Evolutionary conservation across 768 basidiomycete genomes (phyloP).

Genomic region (Daedalea quercina): DNA sequence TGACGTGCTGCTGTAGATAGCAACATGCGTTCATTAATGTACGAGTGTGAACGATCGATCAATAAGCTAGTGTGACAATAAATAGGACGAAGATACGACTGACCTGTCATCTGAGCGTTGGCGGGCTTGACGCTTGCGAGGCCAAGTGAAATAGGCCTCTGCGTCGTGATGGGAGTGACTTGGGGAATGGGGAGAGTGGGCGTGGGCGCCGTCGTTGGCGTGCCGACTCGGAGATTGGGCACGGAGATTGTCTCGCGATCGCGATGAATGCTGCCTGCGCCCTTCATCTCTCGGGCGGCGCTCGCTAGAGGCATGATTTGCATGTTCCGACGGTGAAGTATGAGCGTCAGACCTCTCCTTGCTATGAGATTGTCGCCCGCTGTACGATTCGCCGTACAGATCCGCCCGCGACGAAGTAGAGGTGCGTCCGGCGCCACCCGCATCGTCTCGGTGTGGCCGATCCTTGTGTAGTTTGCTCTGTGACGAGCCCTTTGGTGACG

Average conservation of each 20-base stretch:
- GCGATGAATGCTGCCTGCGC: neutral
- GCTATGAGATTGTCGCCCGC: neutral
- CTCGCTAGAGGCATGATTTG: neutral
- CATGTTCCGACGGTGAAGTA: neutral
- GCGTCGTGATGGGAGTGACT: neutral
- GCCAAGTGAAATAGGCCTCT: neutral
- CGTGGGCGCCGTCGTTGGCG: neutral
- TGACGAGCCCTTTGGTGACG: neutral
- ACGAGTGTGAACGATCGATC: neutral
- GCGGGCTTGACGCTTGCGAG: neutral
- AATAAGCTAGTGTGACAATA: neutral
- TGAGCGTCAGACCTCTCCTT: neutral
- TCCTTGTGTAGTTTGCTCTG: neutral
- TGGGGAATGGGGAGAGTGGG: neutral
- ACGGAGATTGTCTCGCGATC: neutral
- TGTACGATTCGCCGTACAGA: neutral
- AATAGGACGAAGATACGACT: neutral
- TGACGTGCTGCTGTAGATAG: neutral
- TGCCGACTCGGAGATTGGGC: neutral
- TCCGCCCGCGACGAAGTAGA: neutral
- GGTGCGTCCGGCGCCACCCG: neutral
- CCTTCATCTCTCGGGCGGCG: neutral
- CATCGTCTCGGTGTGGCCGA: neutral
- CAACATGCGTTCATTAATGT: no score
- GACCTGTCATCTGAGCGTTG: constrained; percentile 1